Percentiles rank a stretch among this genome's conserved stretches.
Evolutionary conservation across 2,329 filamentous ascomycete species (phyloP).

Genomic region (Stagonosporopsis cucurbitacearum): DNA sequence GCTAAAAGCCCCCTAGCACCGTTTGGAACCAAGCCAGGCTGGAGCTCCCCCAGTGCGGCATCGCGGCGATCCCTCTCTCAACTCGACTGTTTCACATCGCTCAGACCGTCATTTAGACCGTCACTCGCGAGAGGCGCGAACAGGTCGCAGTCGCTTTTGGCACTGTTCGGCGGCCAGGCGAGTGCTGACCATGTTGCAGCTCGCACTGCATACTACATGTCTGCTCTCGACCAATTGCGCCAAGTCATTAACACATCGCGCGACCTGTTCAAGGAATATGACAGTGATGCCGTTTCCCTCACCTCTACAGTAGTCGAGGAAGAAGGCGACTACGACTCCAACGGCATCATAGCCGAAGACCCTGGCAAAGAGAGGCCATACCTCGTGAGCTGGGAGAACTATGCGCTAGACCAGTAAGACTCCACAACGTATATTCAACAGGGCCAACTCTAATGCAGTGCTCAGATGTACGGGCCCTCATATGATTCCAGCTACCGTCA

Average conservation of each 20-base stretch:
- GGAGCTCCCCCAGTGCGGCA: conserved; percentile 12
- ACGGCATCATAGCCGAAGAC: conserved; percentile 42
- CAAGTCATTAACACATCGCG: conserved; percentile 8
- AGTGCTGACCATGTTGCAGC: not conserved
- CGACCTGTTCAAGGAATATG: conserved; percentile 23
- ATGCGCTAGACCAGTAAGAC: conserved; percentile 52
- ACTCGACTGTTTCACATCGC: conserved; percentile 12
- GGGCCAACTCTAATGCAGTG: not conserved
- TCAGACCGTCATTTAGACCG: conserved; percentile 1
- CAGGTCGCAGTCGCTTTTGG: conserved; percentile 10
- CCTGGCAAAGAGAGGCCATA: conserved; percentile 56
- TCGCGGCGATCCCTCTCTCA: conserved; percentile 11
- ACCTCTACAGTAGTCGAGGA: conserved; percentile 56
- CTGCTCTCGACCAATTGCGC: conserved; percentile 1
- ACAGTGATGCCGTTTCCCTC: conserved; percentile 61
- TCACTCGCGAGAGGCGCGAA: not conserved
- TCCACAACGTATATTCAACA: not conserved
- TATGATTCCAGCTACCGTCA: not conserved
- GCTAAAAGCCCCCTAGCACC: conserved; percentile 3
- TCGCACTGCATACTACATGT: conserved; percentile 14
- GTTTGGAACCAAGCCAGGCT: conserved; percentile 3
- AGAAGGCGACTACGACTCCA: conserved; percentile 19
- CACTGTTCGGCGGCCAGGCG: not conserved
- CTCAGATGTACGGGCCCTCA: not conserved
- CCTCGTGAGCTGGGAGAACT: conserved; percentile 70